Conservation (phyloP, 371 early-diverging fungal genomes). For the Mucor lusitanicus region DNA sequence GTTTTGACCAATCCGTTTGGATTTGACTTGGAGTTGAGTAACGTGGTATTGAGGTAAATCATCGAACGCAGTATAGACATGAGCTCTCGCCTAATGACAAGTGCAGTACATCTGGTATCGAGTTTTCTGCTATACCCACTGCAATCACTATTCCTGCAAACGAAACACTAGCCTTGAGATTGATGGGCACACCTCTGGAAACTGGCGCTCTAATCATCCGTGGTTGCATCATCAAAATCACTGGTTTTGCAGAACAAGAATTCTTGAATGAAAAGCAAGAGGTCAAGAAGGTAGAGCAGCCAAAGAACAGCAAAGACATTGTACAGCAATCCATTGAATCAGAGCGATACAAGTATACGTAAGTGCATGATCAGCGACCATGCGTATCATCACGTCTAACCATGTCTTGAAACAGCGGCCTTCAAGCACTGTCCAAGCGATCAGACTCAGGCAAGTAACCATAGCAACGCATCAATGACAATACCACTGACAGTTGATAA, state of each 20-base stretch:
- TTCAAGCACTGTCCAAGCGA: conserved; percentile 13
- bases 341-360: conserved; percentile 20
- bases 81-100: neutral
- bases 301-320: conserved; percentile 9
- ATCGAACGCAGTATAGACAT: too few species aligned
- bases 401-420: conserved; percentile 3
- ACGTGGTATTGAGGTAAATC: conserved; percentile 60
- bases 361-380: neutral
- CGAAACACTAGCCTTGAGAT: conserved; percentile 58
- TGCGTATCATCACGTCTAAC: too few species aligned
- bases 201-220: conserved; percentile 65
- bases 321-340: conserved; percentile 8
- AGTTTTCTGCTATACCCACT: conserved; percentile 61
- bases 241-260: conserved; percentile 76
- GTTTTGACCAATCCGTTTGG: conserved; percentile 78
- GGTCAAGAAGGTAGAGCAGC: conserved; percentile 23
- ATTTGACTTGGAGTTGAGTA: conserved; percentile 77
- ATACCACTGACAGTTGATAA: neutral
- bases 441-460: neutral
- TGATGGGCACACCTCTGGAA: conserved; percentile 70
- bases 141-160: conserved; percentile 73
- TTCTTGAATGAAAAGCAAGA: conserved; percentile 53
- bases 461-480: neutral
- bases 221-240: conserved; percentile 74
- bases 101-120: conserved; percentile 62